phyloP scores from a whole-genome alignment of 345 rosid species.

The Bruguiera gymnorhiza region DNA sequence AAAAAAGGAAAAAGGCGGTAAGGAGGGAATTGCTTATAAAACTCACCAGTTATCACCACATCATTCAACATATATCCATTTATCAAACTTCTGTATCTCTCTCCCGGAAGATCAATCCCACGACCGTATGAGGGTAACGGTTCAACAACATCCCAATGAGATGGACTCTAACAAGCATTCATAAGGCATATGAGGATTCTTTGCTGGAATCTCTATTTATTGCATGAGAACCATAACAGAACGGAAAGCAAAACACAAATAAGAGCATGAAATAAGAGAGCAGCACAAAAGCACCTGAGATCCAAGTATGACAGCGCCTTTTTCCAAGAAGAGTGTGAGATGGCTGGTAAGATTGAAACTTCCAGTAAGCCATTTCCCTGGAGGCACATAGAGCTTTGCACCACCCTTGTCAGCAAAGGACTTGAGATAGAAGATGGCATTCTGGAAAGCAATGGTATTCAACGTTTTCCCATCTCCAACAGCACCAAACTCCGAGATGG shows the following conservation, averaged over 20 bases:
- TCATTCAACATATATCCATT: constrained; percentile 69
- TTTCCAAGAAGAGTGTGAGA: constrained; percentile 88
- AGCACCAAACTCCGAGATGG: constrained; percentile 88
- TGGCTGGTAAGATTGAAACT: constrained; percentile 95
- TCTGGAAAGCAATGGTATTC: constrained; percentile 84
- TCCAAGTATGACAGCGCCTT: constrained; percentile 84
- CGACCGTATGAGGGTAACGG: constrained; percentile 91
- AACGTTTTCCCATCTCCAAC: constrained; percentile 81
- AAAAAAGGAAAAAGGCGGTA: background rate
- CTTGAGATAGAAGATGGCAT: constrained; percentile 90
- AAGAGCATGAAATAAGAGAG: background rate
- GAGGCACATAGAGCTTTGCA: constrained; percentile 90
- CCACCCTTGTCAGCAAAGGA: constrained; percentile 97
- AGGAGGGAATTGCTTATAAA: background rate
- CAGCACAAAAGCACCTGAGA: constrained; percentile 55
- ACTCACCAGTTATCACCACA: constrained; percentile 79
- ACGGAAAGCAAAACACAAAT: background rate
- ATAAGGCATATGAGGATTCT: constrained; percentile 1
- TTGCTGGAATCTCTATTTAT: background rate
- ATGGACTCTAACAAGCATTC: constrained; percentile 49
- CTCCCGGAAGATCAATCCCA: constrained; percentile 75
- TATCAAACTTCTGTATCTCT: constrained; percentile 73
- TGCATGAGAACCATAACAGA: background rate
- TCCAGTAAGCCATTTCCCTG: constrained; percentile 88
- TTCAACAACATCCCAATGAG: constrained; percentile 77